Conservation (phyloP, 2,329 filamentous ascomycete species). For the Knufia petricola region DNA sequence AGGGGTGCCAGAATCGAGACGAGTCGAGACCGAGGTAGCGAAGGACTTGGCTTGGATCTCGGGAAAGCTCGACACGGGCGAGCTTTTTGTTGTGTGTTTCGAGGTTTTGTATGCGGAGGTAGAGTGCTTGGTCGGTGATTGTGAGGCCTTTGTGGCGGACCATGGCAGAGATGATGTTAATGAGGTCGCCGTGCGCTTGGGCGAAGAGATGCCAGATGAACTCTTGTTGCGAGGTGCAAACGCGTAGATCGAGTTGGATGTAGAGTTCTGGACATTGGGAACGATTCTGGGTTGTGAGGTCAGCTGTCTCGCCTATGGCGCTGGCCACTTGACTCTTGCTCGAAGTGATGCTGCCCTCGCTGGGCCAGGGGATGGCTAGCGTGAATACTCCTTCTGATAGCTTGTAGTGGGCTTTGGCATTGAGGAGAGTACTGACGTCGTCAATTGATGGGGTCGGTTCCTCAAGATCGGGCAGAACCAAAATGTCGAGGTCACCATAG, state of each 20-base stretch:
- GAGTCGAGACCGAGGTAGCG: slow-evolving; percentile 40
- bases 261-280: slow-evolving; percentile 34
- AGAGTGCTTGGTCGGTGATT: slow-evolving; percentile 53
- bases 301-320: too few species aligned
- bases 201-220: slow-evolving; percentile 59
- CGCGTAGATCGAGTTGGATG: slow-evolving; percentile 61
- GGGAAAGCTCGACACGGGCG: slow-evolving; percentile 49
- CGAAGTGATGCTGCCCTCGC: slow-evolving; percentile 1
- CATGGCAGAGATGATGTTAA: slow-evolving; percentile 55
- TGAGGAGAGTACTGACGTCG: slow-evolving; percentile 10
- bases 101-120: slow-evolving; percentile 58
- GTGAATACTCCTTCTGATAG: slow-evolving; percentile 27
- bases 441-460: slow-evolving; percentile 14
- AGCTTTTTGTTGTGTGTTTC: slow-evolving; percentile 44
- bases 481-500: slow-evolving; percentile 65
- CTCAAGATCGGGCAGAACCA: slow-evolving; percentile 39
- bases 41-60: slow-evolving; percentile 47
- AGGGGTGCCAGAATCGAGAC: slow-evolving; percentile 45
- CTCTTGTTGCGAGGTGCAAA: slow-evolving; percentile 36
- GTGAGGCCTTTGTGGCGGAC: slow-evolving; percentile 59
- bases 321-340: too few species aligned
- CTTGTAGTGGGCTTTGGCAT: slow-evolving; percentile 13
- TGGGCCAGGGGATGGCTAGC: slow-evolving; percentile 18
- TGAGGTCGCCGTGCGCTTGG: slow-evolving; percentile 61
- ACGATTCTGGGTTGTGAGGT: too few species aligned